These are phyloP conservation scores for Backusella psychrophila DNA, from an alignment of 192 early-diverging fungal species.

Conservation along the genomic window DNA sequence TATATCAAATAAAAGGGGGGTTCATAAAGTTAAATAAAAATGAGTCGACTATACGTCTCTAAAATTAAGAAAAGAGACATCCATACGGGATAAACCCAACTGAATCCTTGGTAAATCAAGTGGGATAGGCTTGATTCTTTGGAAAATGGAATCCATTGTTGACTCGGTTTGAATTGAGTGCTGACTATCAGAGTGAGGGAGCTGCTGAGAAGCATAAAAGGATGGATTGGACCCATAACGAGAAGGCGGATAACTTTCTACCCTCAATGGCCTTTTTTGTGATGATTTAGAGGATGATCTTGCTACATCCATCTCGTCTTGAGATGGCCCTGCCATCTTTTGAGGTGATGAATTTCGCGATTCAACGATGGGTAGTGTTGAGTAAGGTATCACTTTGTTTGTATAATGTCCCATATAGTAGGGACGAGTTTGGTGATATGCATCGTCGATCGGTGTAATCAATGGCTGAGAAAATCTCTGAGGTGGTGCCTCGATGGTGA, in stretches of 20 bases:
- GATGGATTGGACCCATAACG: neutral
- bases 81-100: conserved; percentile 12
- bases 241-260: neutral
- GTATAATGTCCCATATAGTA: conserved; percentile 11
- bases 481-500: conserved; percentile 9
- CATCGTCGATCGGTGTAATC: neutral
- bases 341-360: neutral
- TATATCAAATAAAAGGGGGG: neutral
- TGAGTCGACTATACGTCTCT: neutral
- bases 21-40: neutral
- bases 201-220: neutral
- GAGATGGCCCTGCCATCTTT: neutral
- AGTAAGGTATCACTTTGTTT: neutral
- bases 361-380: neutral
- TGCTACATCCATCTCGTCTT: neutral
- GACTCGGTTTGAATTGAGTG: neutral
- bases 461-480: conserved; percentile 11
- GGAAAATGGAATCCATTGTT: conserved; percentile 2
- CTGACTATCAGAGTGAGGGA: conserved; percentile 7
- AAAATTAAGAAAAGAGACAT: conserved; percentile 2
- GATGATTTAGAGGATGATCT: neutral
- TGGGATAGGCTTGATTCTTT: neutral
- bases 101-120: conserved; percentile 14
- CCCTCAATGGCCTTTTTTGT: neutral
- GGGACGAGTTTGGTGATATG: neutral